phyloP scores from a whole-genome alignment of 306 rosid genomes.

The Datisca glomerata region DNA sequence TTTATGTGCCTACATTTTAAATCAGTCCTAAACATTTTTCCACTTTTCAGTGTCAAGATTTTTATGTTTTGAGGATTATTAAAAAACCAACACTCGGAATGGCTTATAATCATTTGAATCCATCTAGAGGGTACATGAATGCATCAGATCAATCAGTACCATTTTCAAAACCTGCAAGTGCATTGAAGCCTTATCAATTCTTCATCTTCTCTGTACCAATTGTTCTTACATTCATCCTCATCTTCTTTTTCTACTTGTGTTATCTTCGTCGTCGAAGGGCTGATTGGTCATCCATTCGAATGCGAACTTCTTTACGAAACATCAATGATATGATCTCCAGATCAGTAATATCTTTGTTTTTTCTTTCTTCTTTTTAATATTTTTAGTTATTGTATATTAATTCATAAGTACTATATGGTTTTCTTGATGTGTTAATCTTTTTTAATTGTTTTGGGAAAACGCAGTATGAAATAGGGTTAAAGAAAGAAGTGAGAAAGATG shows the following conservation, averaged over 20 bases:
- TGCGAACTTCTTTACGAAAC: conserved; percentile 18
- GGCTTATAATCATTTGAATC: conserved; percentile 22
- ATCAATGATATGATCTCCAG: conserved; percentile 13
- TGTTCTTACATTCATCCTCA: conserved; percentile 49
- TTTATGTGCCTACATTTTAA: no score
- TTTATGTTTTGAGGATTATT: no score
- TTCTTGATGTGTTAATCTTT: no score
- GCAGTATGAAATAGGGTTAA: conserved; percentile 51
- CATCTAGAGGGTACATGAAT: conserved; percentile 13
- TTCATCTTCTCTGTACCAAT: conserved; percentile 57
- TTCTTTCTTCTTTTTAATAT: not conserved
- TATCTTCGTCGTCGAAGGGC: conserved; percentile 62
- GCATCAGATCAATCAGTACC: conserved; percentile 4
- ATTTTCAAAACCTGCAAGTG: conserved; percentile 17
- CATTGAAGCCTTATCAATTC: conserved; percentile 38
- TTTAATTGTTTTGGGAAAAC: not conserved
- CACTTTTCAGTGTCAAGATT: no score
- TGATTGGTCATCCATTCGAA: conserved; percentile 45
- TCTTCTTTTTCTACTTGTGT: conserved; percentile 55
- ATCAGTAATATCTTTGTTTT: conserved; percentile 17
- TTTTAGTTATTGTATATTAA: no score
- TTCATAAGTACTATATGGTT: no score
- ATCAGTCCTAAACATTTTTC: no score
- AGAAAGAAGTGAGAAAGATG: conserved; percentile 75
- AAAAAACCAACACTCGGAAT: no score